Base-by-base conservation (phyloP, 2,329 filamentous ascomycete species). In the Fusarium sp. region DNA sequence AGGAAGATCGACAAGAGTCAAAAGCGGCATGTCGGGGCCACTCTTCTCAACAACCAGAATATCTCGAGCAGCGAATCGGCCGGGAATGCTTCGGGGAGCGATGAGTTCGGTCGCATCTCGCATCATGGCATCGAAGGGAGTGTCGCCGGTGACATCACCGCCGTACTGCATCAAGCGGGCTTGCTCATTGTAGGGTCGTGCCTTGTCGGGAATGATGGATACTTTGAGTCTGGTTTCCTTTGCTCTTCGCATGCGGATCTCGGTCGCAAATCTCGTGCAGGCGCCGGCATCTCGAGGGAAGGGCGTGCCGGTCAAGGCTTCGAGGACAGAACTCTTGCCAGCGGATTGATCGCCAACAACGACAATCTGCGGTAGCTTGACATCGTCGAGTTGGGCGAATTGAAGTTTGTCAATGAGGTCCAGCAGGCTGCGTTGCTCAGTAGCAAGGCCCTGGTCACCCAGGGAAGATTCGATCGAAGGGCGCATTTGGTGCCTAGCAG, bases 331-430 rank as follows among this genome's bases (percentile, higher is more conserved):
- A 73, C 88, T 90, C 79, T 92, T 92, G 22, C 90, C 90, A 7
- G 89, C 87, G 2, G 89, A 91, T 79, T 92, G 89, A 77, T 92
- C 89, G 34, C 90, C 90, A 37, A 90, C 90, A 27, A 92, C 89
- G 56, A 92, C 89, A 38, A 92, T 88, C 76, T 92, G 89, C 1
- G 89, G 89, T 0, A 91, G 83, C 56, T 86, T 85, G 74, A 88
- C 82, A 78, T 87, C 86, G 76, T 89, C 83, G 78, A 89, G 80
- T 78, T 89, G 84, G 70, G 85, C 81, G 79, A 87, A 85, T 77
- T 87, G 85, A n/a, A 91, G 84, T 64, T 86, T 86, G 69, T 89
- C 87, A 66, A 91, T 85, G 57, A 89, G 86, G 71, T 92, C 88
- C 45, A 91, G 83, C 42, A 92, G 84, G 18, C 85, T 85, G 10